phyloP scores from a whole-genome alignment of 176 grass and related monocot species.

The Zoysia japonica region DNA sequence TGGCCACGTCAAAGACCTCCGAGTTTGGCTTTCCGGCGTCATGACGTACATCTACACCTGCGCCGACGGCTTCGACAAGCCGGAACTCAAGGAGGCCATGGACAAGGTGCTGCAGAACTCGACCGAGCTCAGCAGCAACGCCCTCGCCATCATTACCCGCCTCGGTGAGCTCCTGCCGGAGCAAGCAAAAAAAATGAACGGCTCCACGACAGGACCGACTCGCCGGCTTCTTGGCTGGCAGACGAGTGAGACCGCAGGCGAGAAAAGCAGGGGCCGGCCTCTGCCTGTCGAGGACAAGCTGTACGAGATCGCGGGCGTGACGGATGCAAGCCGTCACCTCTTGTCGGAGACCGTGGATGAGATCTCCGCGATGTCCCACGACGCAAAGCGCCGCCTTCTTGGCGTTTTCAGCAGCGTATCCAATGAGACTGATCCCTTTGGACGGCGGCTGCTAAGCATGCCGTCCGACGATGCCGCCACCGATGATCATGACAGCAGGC shows the following conservation, averaged over 20 bases:
- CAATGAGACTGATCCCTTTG: background rate
- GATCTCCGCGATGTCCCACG: conserved; percentile 41
- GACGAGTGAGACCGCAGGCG: background rate
- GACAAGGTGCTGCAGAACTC: conserved; percentile 63
- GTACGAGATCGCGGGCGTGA: conserved; percentile 8
- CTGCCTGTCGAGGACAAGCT: conserved; percentile 2
- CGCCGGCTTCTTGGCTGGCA: conserved; percentile 49
- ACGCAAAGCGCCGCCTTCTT: conserved; percentile 22
- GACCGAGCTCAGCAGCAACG: conserved; percentile 88
- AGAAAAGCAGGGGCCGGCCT: conserved; percentile 4
- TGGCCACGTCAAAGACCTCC: conserved; percentile 50
- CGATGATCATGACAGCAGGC: background rate
- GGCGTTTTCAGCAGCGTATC: background rate
- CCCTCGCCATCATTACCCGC: conserved; percentile 68
- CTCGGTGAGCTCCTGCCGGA: conserved; percentile 36
- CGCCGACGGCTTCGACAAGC: conserved; percentile 75
- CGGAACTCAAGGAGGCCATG: conserved; percentile 65
- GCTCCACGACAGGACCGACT: background rate
- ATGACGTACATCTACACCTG: conserved; percentile 83
- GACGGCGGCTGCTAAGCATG: conserved; percentile 9
- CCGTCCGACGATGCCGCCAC: background rate
- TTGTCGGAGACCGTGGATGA: conserved; percentile 41
- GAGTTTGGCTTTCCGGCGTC: conserved; percentile 58
- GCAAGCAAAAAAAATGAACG: background rate
- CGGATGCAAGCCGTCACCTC: conserved; percentile 27